Evolutionary conservation across 2,329 filamentous ascomycete genomes (phyloP).

Genomic region (Hymenoscyphus fraxineus): DNA sequence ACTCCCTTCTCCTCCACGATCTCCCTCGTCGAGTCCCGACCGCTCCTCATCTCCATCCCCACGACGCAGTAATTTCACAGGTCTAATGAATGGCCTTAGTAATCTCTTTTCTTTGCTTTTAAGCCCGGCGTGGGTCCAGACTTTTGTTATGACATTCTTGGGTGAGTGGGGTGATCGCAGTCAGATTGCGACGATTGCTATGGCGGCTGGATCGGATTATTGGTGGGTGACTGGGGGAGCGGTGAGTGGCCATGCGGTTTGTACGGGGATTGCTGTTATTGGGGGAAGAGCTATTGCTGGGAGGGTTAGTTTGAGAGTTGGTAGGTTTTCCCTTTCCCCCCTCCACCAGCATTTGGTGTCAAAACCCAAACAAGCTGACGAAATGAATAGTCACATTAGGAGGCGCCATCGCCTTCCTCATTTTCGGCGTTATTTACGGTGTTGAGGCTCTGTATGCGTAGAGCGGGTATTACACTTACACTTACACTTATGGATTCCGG

Average conservation of each 20-base stretch:
- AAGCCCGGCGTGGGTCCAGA: conserved; percentile 97
- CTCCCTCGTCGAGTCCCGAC: conserved; percentile 71
- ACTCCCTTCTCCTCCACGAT: conserved; percentile 75
- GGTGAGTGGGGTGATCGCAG: conserved; percentile 97
- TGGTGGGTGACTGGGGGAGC: conserved; percentile 97
- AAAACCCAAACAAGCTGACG: conserved; percentile 19
- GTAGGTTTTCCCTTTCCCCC: conserved; percentile 54
- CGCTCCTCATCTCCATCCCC: conserved; percentile 40
- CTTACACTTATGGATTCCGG: no score
- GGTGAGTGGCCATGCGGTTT: conserved; percentile 79
- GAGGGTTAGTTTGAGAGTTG: conserved; percentile 89
- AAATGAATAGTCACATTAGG: conserved; percentile 75
- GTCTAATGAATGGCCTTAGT: conserved; percentile 60
- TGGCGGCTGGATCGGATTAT: conserved; percentile 97
- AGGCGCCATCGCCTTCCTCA: conserved; percentile 82
- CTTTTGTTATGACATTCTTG: conserved; percentile 97
- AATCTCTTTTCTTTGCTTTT: conserved; percentile 86
- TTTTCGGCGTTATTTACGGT: conserved; percentile 90
- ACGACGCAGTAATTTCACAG: conserved; percentile 42
- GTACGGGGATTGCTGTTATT: conserved; percentile 86
- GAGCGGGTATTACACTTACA: background rate
- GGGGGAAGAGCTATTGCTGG: conserved; percentile 91
- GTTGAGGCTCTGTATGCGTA: conserved; percentile 66
- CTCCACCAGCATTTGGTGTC: no score
- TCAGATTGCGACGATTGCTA: conserved; percentile 97